Evolutionary conservation across 192 early-diverging fungal species (phyloP), one percentile per base, ranked within the genome.

Genomic region (Gigaspora rosea): DNA sequence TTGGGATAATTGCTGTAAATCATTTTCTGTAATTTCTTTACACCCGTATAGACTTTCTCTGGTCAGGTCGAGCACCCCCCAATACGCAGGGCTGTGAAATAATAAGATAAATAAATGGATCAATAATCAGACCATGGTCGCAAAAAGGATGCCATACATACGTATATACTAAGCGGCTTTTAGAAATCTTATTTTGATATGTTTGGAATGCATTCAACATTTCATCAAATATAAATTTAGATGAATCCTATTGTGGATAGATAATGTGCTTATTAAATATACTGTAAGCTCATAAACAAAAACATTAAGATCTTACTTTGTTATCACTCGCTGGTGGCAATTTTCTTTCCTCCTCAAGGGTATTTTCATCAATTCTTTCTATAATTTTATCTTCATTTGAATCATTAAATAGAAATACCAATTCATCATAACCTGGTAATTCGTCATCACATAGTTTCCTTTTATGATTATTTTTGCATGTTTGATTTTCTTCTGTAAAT

Each of bases 131-230:
- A 1, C 12, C 0, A 58, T 58, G 2, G 36, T 59, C 15, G 1
- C n/a, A 57, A 59, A 73, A 59, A 73, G 8, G 16, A 73, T 0
- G 7, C 16, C 4, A 73, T 18, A 73, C 71, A 35, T 73, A 73
- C 18, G 52, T 73, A 52, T 35, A 36, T 58, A 73, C 33, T 58
- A 6, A 36, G 27, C 7, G 54, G n/a, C 16, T 58, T 73, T 73
- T 73, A 20, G 71, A 33, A 8, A 73, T 73, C 41, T 59, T 59
- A 16, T 59, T 58, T 59, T 73, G 71, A 58, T 73, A 73, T 73
- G 20, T 68, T 68, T 47, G 66, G 41, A 68, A 68, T 48, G 41
- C 41, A 18, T 68, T 68, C 41, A 68, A 46, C 11, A 68, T 18
- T 4, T 68, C 41, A 7, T 36, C 13, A 68, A 1, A 68, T 68